Base-by-base conservation (phyloP, 2,329 filamentous ascomycete genomes). In the Eurotiales sp. region DNA sequence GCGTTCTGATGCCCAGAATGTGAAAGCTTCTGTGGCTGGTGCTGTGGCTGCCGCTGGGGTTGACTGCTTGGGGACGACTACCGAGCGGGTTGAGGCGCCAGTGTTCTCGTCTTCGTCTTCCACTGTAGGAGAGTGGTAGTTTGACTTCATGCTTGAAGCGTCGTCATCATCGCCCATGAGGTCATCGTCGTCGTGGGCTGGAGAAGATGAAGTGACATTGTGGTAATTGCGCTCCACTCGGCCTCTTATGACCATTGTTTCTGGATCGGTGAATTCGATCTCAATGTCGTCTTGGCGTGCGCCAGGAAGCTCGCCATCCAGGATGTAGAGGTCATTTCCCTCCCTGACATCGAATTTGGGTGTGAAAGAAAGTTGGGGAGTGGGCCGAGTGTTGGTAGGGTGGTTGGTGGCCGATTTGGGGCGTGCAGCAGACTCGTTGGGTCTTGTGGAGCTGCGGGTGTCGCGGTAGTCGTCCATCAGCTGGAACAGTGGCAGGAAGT, bases 1-100 rank as follows among this genome's bases (percentile, higher is more conserved):
- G 56, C 81, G 78, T 64, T 84, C 81, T 43, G 72, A 75, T 40
- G 80, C 71, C 79, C 79, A 83, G 67, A 79, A 83, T 59, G 74
- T 75, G 54, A 67, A 65, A 41, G 56, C 50, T 17, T 5, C 25
- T n/a, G n/a, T n/a, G n/a, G n/a, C n/a, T n/a, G 55, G 46, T 42
- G 23, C 45, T 22, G 45, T 36, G 8, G 32, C 37, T 48, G 17
- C 32, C 29, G 46, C 47, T 37, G 37, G n/a, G 39, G 45, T 23
- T n/a, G n/a, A n/a, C n/a, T n/a, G n/a, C n/a, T n/a, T n/a, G 25
- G 37, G 15, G 23, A 17, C 34, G 15, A 17, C 22, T 12, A 15
- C 6, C 14, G 25, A 34, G 10, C 8, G 42, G 23, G 32, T n/a
- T 43, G 36, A 47, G 23, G 25, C 37, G 19, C 50, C 44, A 37